Base-by-base conservation (phyloP, 179 eudicot genomes). In the Sideroxylon spinosum region DNA sequence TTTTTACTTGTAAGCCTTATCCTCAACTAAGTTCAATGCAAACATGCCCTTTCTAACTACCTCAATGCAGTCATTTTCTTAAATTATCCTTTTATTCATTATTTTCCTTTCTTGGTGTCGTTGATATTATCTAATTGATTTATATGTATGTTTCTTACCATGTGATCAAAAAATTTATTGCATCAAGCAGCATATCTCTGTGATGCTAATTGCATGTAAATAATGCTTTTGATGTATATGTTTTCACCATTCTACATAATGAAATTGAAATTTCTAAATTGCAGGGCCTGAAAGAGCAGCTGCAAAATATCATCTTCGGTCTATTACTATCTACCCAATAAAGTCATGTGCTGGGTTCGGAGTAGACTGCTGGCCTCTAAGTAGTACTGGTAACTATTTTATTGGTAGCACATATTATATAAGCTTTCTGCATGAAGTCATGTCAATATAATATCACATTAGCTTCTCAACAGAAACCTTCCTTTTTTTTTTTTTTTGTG, bases 271-370 rank as follows among this genome's bases (percentile, higher is more conserved):
- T 56, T 76, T 20, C 55, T 46, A 37, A 59, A 70, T 75, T 85
- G 84, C 89, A 90, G 98, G 81, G 17, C 70, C 22, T 68, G 80
- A 76, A 73, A 79, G 52, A 79, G 80, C 71, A 67, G 19, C 80
- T 49, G 28, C 63, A 55, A 74, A 81, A 80, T 77, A 75, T 76
- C 80, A 78, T 74, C 86, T 95, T 85, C 88, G 78, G 80, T 90
- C 95, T 74, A 85, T 95, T 71, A 82, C 86, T 63, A 69, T 95
- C 71, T 95, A 93, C 80, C 98, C 98, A 75, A 89, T 95, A 79
- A 95, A 95, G 82, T 95, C 98, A 11, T 95, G 98, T 79, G 92
- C 84, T 52, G 98, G 98, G 68, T 95, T 91, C 87, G 84, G 74
- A 64, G 95, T 87, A 77, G 91, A 90, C 48, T 85, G 85, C 73